Evolutionary conservation across 2,329 filamentous ascomycete genomes (phyloP).

Genomic region (Lachnum nothofagi): DNA sequence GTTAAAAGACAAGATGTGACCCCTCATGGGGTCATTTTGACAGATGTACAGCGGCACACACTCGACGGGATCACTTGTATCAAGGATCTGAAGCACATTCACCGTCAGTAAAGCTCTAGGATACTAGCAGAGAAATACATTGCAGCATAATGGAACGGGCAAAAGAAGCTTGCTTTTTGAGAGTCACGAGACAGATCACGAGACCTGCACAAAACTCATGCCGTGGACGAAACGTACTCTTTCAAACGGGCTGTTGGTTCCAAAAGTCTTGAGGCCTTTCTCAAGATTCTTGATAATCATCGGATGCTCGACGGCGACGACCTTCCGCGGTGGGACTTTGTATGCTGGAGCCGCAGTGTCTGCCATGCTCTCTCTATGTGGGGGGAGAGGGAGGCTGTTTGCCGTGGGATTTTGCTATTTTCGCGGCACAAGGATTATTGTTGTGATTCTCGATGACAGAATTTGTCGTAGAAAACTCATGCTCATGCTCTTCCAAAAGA

Average conservation of each 20-base stretch:
- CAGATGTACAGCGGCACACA: slow-evolving; percentile 68
- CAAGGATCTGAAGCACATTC: slow-evolving; percentile 39
- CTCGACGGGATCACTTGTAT: slow-evolving; percentile 41
- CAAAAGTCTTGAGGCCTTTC: slow-evolving; percentile 58
- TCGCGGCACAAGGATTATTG: too few species aligned
- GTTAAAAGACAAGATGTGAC: slow-evolving; percentile 72
- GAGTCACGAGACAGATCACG: slow-evolving; percentile 10
- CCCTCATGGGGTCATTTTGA: slow-evolving; percentile 72
- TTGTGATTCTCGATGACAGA: too few species aligned
- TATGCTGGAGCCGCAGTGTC: slow-evolving; percentile 39
- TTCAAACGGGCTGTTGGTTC: slow-evolving; percentile 32
- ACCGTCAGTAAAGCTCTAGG: too few species aligned
- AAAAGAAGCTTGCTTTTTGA: not conserved
- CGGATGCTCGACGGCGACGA: slow-evolving; percentile 63
- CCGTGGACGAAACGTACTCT: slow-evolving; percentile 26
- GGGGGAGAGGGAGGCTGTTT: not conserved
- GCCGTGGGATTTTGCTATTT: not conserved
- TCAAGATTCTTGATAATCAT: slow-evolving; percentile 60
- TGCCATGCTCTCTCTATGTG: not conserved
- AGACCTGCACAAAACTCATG: slow-evolving; percentile 17
- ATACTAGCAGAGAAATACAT: not conserved
- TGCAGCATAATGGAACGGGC: not conserved
- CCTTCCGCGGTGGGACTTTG: slow-evolving; percentile 44
- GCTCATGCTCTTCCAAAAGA: too few species aligned
- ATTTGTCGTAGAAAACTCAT: too few species aligned